phyloP scores from a whole-genome alignment of 805 yeast species.

The Candida nonsorbophila region DNA sequence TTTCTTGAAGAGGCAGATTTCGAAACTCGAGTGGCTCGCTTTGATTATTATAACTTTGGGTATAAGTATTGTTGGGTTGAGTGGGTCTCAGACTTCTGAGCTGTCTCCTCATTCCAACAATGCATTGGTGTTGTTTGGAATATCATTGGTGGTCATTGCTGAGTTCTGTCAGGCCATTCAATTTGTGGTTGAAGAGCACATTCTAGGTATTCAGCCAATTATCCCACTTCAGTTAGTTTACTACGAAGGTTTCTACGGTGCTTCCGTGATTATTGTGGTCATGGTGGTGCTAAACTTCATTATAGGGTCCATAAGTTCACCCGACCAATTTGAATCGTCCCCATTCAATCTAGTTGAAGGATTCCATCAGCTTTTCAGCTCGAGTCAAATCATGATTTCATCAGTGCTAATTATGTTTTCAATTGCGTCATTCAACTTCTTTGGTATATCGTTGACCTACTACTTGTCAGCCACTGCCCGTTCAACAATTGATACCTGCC shows the following conservation, averaged over 20 bases:
- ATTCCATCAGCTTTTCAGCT: conserved; percentile 42
- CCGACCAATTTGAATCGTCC: conserved; percentile 37
- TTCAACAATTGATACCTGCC: conserved; percentile 72
- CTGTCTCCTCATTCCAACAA: conserved; percentile 5
- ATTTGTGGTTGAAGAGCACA: conserved; percentile 72
- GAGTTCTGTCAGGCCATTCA: conserved; percentile 70
- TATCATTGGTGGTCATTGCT: conserved; percentile 52
- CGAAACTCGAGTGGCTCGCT: conserved; percentile 63
- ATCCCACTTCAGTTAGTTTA: conserved; percentile 66
- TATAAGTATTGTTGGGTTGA: conserved; percentile 65
- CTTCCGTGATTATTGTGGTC: conserved; percentile 34
- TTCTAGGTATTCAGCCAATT: conserved; percentile 47
- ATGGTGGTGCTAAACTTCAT: conserved; percentile 42
- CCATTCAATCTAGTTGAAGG: conserved; percentile 53
- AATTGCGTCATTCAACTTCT: conserved; percentile 66
- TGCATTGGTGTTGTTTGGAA: conserved; percentile 45
- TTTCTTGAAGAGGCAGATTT: conserved; percentile 51
- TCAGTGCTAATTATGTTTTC: conserved; percentile 66
- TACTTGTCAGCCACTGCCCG: conserved; percentile 69
- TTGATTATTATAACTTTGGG: conserved; percentile 63
- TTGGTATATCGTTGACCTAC: conserved; percentile 66
- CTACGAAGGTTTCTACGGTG: conserved; percentile 69
- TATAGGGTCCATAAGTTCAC: conserved; percentile 26
- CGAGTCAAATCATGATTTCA: conserved; percentile 40
- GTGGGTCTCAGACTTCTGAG: conserved; percentile 50